A percentile compares a stretch with the other conserved stretches of the same genome.
Evolutionary conservation across 2,329 filamentous ascomycete genomes (phyloP).

Genomic region (Pseudocercospora crystallina): DNA sequence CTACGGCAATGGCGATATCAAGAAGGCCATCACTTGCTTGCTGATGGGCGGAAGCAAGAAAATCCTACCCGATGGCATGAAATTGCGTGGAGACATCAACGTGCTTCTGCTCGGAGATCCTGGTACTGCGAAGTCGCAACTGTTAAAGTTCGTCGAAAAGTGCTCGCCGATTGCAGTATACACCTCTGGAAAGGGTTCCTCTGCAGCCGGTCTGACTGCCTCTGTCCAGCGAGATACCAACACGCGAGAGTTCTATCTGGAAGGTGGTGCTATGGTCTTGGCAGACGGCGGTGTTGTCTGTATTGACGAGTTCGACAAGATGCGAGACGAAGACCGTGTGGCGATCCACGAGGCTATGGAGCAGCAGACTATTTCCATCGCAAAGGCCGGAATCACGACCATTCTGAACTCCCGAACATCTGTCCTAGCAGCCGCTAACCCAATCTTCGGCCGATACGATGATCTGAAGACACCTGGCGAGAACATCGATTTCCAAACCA

Average conservation of each 20-base stretch:
- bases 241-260: slow-evolving; percentile 94
- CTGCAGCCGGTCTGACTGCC: slow-evolving; percentile 92
- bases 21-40: slow-evolving; percentile 93
- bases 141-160: slow-evolving; percentile 96
- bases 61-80: slow-evolving; percentile 96
- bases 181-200: slow-evolving; percentile 97
- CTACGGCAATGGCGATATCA: slow-evolving; percentile 93
- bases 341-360: slow-evolving; percentile 99
- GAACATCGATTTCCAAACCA: slow-evolving; percentile 99
- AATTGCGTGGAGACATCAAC: slow-evolving; percentile 95
- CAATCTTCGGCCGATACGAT: slow-evolving; percentile 96
- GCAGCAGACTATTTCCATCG: slow-evolving; percentile 98
- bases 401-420: slow-evolving; percentile 95
- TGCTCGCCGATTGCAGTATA: slow-evolving; percentile 96
- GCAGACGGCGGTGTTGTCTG: slow-evolving; percentile 96
- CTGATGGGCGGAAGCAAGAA: slow-evolving; percentile 96
- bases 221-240: slow-evolving; percentile 91
- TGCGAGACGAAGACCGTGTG: slow-evolving; percentile 96
- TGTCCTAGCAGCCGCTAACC: slow-evolving; percentile 92
- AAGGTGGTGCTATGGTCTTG: slow-evolving; percentile 97
- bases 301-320: slow-evolving; percentile 99
- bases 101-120: slow-evolving; percentile 94
- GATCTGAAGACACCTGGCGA: slow-evolving; percentile 97
- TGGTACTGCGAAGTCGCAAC: slow-evolving; percentile 95
- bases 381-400: slow-evolving; percentile 96